Evolutionary conservation across 2,329 filamentous ascomycete genomes (phyloP).

Genomic region (Huntiella decipiens): DNA sequence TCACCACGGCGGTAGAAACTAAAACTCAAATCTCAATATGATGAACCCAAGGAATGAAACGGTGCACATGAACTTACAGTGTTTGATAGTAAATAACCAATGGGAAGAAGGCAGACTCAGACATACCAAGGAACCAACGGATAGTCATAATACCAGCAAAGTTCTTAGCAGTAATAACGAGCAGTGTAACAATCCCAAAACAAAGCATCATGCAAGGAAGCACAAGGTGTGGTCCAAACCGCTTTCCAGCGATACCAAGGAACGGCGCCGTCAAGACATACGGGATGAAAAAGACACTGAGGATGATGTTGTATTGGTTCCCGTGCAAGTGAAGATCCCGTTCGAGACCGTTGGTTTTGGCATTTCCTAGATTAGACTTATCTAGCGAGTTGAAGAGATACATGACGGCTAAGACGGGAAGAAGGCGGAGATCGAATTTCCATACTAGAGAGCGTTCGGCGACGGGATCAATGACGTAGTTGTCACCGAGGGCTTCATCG

Average conservation of each 20-base stretch:
- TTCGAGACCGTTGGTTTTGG: slow-evolving; percentile 32
- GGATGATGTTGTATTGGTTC: slow-evolving; percentile 50
- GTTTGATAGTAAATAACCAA: slow-evolving; percentile 34
- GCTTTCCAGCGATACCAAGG: slow-evolving; percentile 45
- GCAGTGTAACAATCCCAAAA: slow-evolving; percentile 49
- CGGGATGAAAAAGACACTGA: slow-evolving; percentile 58
- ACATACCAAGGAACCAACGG: slow-evolving; percentile 32
- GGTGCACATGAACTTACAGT: slow-evolving; percentile 8
- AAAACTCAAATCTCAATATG: slow-evolving; percentile 19
- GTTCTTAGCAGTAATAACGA: slow-evolving; percentile 30
- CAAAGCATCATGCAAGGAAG: slow-evolving; percentile 53
- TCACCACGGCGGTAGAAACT: slow-evolving; percentile 31
- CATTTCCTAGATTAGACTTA: slow-evolving; percentile 28
- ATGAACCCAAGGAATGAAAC: neutral
- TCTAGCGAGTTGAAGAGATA: slow-evolving; percentile 32
- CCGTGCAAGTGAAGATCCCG: slow-evolving; percentile 31
- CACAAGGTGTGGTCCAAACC: slow-evolving; percentile 45
- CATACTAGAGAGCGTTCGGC: slow-evolving; percentile 32
- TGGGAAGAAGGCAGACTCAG: slow-evolving; percentile 36
- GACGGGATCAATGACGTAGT: slow-evolving; percentile 18
- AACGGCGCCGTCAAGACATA: slow-evolving; percentile 51
- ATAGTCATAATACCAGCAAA: slow-evolving; percentile 32
- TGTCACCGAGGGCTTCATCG: neutral
- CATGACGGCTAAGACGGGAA: slow-evolving; percentile 37
- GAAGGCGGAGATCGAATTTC: slow-evolving; percentile 34